These are phyloP conservation scores for Yamadazyma friedrichii DNA, from an alignment of 1,139 yeast genomes.

Conservation along the genomic window DNA sequence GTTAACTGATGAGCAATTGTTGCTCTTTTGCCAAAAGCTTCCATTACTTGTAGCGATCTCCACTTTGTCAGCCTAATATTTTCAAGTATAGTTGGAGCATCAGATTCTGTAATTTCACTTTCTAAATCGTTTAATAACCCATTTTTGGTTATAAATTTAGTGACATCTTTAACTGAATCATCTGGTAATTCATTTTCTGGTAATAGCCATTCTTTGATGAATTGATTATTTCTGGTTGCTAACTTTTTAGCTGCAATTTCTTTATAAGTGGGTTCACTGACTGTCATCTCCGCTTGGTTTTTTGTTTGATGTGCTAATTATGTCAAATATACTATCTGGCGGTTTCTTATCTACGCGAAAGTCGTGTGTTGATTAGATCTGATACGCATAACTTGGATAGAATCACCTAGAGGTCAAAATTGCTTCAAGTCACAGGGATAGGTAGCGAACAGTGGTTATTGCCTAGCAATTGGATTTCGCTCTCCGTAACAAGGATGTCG, in stretches of 20 bases:
- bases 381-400: background rate
- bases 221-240: conserved; percentile 32
- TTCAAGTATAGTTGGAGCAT: conserved; percentile 33
- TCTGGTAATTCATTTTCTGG: conserved; percentile 32
- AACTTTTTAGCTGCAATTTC: conserved; percentile 36
- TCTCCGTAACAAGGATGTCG: conserved; percentile 3
- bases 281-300: conserved; percentile 3
- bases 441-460: background rate
- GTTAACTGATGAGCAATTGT: conserved; percentile 47
- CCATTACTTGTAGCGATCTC: conserved; percentile 23
- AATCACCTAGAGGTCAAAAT: conserved; percentile 1
- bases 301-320: background rate
- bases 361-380: background rate
- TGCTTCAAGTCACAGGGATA: conserved; percentile 10
- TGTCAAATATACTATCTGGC: background rate
- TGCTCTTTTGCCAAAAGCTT: conserved; percentile 38
- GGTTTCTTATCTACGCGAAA: background rate
- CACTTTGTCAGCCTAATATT: conserved; percentile 30
- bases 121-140: conserved; percentile 28
- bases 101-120: conserved; percentile 33
- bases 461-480: conserved; percentile 4
- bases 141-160: conserved; percentile 29
- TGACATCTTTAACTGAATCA: conserved; percentile 30
- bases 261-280: conserved; percentile 10
- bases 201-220: conserved; percentile 39